Evolutionary conservation across 805 yeast species (phyloP), one percentile per base, ranked within the genome.

Genomic region (Nakazawaea molendinolei): DNA sequence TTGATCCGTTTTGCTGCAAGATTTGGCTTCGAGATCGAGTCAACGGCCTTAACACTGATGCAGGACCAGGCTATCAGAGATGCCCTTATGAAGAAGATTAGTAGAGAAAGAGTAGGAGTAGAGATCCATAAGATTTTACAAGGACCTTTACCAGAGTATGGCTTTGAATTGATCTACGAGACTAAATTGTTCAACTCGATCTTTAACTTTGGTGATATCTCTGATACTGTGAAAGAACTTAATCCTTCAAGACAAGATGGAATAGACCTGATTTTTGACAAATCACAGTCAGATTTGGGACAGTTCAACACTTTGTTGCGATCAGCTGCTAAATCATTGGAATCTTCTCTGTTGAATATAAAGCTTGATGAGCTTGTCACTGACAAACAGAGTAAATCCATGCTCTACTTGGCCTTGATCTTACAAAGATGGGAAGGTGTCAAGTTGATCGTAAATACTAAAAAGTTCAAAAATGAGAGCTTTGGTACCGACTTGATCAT

Each of bases 101-200:
- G 95, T 39, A 68, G 92, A 36, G 98, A 92, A 55, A 68, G 98
- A 44, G 76, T 92, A 13, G 97, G 96, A 3, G 77, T 74, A 5
- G 98, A 92, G 51, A 56, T 89, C 33, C 78, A 70, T 30, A 92
- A 92, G 55, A 81, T 81, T 26, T 60, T 90, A n/a, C 56, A 58
- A n/a, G 74, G 87, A 5, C 51, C 60, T 6, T 67, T 79, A 47
- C 84, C 89, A 0, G 55, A 66, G 0, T 67, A 73, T 42, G 95
- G 92, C 0, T 56, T 87, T 39, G 55, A 65, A 16, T 54, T 83
- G 41, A 63, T 89, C 25, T 69, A 69, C 32, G 61, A 67, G 25
- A 74, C 77, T 10, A 65, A 66, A 1, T 61, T 87, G 25, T 73
- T 69, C 23, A 69, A 71, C 13, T 67, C 73, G 8, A 71, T 87